Evolutionary conservation across 2,329 filamentous ascomycete genomes (phyloP).

Genomic region (Fusarium luffae): DNA sequence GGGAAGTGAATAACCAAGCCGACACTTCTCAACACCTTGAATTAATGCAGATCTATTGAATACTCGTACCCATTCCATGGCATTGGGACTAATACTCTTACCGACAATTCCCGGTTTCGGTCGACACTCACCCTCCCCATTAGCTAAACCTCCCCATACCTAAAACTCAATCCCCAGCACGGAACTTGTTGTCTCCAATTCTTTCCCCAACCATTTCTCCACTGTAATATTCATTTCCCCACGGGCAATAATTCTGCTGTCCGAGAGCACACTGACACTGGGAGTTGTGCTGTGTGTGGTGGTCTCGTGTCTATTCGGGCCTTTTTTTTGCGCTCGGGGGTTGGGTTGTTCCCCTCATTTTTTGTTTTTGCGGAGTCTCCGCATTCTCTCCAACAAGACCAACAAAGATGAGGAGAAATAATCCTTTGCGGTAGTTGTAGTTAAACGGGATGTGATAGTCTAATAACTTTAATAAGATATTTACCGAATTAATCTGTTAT

Average conservation of each 20-base stretch:
- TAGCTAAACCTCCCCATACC: background rate
- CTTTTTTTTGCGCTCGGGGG: constrained; percentile 5
- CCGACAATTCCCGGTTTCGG: background rate
- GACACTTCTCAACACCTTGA: background rate
- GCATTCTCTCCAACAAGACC: constrained; percentile 34
- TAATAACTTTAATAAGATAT: too few relatives aligned
- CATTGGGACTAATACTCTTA: too few relatives aligned
- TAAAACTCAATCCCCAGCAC: background rate
- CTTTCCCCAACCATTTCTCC: constrained; percentile 12
- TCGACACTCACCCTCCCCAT: constrained; percentile 7
- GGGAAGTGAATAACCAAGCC: background rate
- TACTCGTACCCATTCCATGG: background rate
- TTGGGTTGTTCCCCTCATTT: constrained; percentile 5
- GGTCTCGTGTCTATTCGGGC: constrained; percentile 17
- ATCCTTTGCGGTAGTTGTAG: background rate
- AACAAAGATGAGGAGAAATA: background rate
- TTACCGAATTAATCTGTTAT: too few relatives aligned
- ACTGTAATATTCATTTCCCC: constrained; percentile 12
- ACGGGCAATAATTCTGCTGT: constrained; percentile 25
- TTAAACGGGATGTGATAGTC: too few relatives aligned
- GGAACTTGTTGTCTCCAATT: constrained; percentile 5
- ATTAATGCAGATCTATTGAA: background rate
- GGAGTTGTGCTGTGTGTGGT: background rate
- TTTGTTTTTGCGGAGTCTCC: constrained; percentile 40
- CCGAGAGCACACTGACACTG: too few relatives aligned